These are phyloP conservation scores for Micromonas commoda DNA, from an alignment of 139 green algal species.

Conservation along the genomic window DNA sequence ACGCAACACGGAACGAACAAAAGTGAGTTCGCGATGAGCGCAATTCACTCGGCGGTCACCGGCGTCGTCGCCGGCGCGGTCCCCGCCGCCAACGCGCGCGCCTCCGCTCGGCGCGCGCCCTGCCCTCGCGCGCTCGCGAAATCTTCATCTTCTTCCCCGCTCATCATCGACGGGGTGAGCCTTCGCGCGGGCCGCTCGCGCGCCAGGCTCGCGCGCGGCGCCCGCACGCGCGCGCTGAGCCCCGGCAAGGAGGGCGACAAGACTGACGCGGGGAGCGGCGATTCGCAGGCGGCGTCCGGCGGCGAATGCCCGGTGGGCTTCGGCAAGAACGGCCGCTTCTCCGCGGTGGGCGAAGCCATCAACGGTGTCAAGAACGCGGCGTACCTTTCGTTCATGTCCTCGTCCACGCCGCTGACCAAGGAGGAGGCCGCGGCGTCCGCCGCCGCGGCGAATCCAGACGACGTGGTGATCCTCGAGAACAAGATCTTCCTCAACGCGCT, in stretches of 20 bases:
- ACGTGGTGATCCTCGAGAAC: slow-evolving; percentile 3
- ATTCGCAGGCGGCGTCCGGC: too few relatives aligned
- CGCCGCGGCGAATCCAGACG: background rate
- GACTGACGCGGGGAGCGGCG: too few relatives aligned
- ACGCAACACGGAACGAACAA: too few relatives aligned
- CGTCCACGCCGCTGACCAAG: background rate
- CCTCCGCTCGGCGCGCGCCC: too few relatives aligned
- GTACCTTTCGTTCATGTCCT: background rate
- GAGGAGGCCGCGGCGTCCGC: background rate
- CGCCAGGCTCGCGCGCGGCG: background rate
- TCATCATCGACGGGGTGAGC: background rate
- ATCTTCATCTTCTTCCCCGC: too few relatives aligned
- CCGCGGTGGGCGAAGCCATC: background rate
- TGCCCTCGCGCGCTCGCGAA: too few relatives aligned
- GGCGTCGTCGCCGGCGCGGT: too few relatives aligned
- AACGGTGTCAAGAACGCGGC: background rate
- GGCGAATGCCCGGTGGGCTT: background rate
- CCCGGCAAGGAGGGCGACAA: background rate
- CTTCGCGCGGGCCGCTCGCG: background rate
- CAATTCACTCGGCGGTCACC: too few relatives aligned
- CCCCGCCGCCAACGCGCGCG: too few relatives aligned
- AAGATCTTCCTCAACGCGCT: slow-evolving; percentile 16
- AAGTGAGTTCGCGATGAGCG: too few relatives aligned
- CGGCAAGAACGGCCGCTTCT: background rate
- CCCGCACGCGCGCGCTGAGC: background rate